These are phyloP conservation scores for Phaffomyces thermotolerans DNA, from an alignment of 805 yeast species.

Conservation along the genomic window DNA sequence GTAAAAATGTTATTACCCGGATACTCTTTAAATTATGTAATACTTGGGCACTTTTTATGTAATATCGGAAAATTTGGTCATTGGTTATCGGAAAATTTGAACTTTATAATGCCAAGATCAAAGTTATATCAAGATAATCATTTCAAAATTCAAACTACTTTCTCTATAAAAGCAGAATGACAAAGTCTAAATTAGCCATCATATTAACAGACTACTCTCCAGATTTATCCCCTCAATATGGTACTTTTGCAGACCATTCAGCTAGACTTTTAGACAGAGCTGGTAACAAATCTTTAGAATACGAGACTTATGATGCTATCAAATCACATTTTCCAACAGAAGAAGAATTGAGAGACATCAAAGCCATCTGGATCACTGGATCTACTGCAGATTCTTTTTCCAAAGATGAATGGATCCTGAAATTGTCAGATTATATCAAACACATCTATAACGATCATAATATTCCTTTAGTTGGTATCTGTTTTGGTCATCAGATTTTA, in stretches of 20 bases:
- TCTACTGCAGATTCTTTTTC: slow-evolving; percentile 42
- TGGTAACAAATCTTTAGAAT: slow-evolving; percentile 16
- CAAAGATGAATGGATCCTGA: slow-evolving; percentile 35
- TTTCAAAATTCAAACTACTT: too few species aligned
- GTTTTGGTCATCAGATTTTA: slow-evolving; percentile 84
- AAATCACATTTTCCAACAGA: slow-evolving; percentile 18
- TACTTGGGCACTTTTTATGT: too few species aligned
- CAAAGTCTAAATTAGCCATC: slow-evolving; percentile 14
- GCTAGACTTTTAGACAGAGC: slow-evolving; percentile 25
- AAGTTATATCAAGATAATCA: too few species aligned
- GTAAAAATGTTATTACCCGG: too few species aligned
- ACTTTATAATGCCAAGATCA: too few species aligned
- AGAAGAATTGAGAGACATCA: slow-evolving; percentile 24
- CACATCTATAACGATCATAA: slow-evolving; percentile 1
- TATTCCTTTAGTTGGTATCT: slow-evolving; percentile 56
- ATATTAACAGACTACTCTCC: slow-evolving; percentile 19
- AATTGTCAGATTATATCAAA: slow-evolving; percentile 30
- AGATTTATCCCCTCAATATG: slow-evolving; percentile 28
- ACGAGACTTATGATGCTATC: slow-evolving; percentile 33
- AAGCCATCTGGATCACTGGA: slow-evolving; percentile 46
- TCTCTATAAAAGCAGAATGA: background rate
- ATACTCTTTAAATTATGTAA: too few species aligned
- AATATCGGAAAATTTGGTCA: background rate
- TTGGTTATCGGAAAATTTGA: background rate
- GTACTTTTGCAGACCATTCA: slow-evolving; percentile 49